Conservation (phyloP, 257 asterid genomes). For the Solanum chaucha region DNA sequence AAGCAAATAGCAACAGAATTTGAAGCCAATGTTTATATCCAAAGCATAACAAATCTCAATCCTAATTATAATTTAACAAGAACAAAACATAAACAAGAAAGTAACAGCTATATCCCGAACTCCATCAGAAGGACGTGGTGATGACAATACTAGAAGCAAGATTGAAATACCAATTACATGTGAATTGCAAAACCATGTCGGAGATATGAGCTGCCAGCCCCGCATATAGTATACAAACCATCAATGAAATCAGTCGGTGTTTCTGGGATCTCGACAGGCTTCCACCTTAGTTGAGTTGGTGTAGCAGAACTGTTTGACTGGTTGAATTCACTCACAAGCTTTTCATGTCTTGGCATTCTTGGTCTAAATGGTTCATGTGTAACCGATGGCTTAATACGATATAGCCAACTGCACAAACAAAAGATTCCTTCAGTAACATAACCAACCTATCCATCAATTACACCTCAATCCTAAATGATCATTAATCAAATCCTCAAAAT, state of each 20-base stretch:
- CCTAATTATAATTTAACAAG: background rate
- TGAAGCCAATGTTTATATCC: background rate
- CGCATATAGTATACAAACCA: constrained; percentile 82
- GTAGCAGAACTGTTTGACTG: constrained; percentile 69
- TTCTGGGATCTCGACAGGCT: constrained; percentile 59
- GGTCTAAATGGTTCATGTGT: constrained; percentile 91
- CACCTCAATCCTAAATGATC: background rate
- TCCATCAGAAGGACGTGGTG: background rate
- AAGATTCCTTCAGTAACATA: background rate
- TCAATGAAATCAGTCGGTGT: constrained; percentile 69
- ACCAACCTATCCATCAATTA: background rate
- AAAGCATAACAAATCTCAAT: background rate
- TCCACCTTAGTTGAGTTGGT: constrained; percentile 96
- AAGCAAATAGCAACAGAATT: background rate
- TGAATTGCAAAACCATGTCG: constrained; percentile 96
- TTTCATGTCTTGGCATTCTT: constrained; percentile 58
- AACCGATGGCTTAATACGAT: constrained; percentile 89
- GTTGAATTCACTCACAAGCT: constrained; percentile 79
- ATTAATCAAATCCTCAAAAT: background rate
- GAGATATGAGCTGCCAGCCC: constrained; percentile 95
- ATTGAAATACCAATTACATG: constrained; percentile 43
- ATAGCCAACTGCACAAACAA: constrained; percentile 52
- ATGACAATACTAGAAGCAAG: background rate
- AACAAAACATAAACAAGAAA: background rate
- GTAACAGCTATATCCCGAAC: background rate